Conservation (phyloP, 768 basidiomycete species). For the Fomitopsis serialis region DNA sequence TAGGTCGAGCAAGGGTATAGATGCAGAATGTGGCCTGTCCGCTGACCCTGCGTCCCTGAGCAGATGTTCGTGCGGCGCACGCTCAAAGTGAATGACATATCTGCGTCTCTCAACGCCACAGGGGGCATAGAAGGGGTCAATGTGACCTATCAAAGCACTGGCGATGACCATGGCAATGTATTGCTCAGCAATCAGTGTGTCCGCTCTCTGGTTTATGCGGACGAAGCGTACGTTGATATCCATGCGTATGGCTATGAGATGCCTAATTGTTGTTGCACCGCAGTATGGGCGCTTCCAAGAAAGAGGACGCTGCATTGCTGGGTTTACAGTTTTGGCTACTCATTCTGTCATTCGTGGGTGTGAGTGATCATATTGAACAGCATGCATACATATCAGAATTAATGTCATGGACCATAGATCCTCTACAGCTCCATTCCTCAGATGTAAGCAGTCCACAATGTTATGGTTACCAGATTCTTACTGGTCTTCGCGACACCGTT, state of each 20-base stretch:
- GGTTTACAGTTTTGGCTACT: constrained; percentile 52
- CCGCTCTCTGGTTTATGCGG: constrained; percentile 38
- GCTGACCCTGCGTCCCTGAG: neutral
- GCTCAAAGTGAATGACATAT: neutral
- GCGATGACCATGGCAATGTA: constrained; percentile 7
- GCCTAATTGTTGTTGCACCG: neutral
- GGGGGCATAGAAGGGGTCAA: constrained; percentile 22
- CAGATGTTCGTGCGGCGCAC: neutral
- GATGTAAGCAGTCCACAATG: constrained; percentile 29
- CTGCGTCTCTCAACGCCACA: neutral
- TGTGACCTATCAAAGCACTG: constrained; percentile 15
- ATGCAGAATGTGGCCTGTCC: neutral
- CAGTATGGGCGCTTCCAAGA: constrained; percentile 37
- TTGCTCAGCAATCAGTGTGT: constrained; percentile 35
- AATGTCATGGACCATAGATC: constrained; percentile 23
- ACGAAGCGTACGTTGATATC: constrained; percentile 35
- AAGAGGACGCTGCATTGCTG: constrained; percentile 45
- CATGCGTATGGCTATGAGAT: neutral
- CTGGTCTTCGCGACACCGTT: neutral
- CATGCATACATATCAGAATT: no score
- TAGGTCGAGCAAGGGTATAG: neutral
- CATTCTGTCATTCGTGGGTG: constrained; percentile 40
- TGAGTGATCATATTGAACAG: constrained; percentile 6
- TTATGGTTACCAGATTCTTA: neutral
- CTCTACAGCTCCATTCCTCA: constrained; percentile 50